Base-by-base conservation (phyloP, 768 basidiomycete species). In the Hirschioporus abietinus region DNA sequence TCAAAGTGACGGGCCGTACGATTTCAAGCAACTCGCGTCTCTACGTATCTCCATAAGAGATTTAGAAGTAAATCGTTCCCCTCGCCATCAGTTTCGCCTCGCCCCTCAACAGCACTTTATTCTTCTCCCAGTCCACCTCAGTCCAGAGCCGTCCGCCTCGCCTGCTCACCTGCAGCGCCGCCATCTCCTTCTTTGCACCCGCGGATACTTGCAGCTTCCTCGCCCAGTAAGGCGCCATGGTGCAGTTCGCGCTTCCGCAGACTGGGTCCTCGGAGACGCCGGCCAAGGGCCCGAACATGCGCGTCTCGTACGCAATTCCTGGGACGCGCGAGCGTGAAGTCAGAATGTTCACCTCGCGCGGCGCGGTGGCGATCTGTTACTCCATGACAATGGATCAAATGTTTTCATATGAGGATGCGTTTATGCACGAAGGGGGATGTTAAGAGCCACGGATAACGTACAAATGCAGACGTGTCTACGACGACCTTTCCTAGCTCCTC, bases 231-330 rank as follows among this genome's bases (percentile, higher is more conserved):
- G 85, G 84, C 1, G 71, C 76, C 36, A 84, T 66, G 42, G 85
- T 65, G 61, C 80, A 79, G 68, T 87, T 85, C 0, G 85, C 83
- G 42, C 82, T 82, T 15, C 85, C 86, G 68, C 84, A 86, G 7
- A 85, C 84, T 18, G 76, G 78, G 66, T 86, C 85, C 73, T 86
- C 84, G 3, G 74, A 75, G 24, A 63, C 72, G 70, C 65, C 68
- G 8, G 66, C 35, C 0, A 61, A 60, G 7, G 82, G 83, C 6
- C 80, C 75, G 70, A 87, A 85, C 79, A 86, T 81, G 4, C 86
- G 79, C 8, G 85, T 84, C n/a, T 80, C 74, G 72, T 84, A 87
- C n/a, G 70, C 70, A 63, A 76, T 77, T 12, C 76, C 69, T 7
- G 71, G 70, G 26, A 69, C 75, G 0, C 77, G 73, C 3, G 71